Evolutionary conservation across 2,329 filamentous ascomycete genomes (phyloP), one percentile per base, ranked within the genome.

Genomic region (Cercospora berteroae): DNA sequence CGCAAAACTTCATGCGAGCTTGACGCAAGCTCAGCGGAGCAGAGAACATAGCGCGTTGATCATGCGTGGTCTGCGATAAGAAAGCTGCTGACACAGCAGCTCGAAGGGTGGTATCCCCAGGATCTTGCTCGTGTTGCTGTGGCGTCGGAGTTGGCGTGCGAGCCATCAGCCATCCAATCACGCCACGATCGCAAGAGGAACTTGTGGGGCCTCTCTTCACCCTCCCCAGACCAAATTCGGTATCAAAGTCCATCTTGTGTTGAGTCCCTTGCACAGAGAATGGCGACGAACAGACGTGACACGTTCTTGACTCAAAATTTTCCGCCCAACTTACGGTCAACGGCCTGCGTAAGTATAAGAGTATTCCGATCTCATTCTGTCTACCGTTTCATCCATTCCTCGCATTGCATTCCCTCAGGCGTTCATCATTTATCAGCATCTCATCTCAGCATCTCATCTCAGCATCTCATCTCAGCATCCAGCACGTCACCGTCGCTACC

Each of bases 1-100:
- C 61, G 52, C 50, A 64, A 64, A 44, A 64, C 50, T 56, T 55
- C 61, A 31, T 64, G 60, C 25, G 29, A 42, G 42, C 61, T 56
- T n/a, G 31, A n/a, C 6, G 58, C 18, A 44, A 48, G 52, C 61
- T 64, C 61, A 29, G 27, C 33, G 31, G 48, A 31, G 33, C 50
- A 58, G 52, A 25, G 61, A 48, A 39, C 12, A 13, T 56, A 63
- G 60, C 60, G 60, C 23, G 60, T 5, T 63, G 48, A 56, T 55
- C 29, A 50, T 56, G 60, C 60, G 42, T 7, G 3, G 6, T 6
- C 33, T 27, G 50, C 20, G 52, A 64, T 58, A 64, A 42, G 31
- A 23, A 8, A 12, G 16, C 60, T 63, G 61, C 61, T 64, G 61
- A 58, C 50, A 57, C 20, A 63, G 60, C 60, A 48, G 33, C 25